These are phyloP conservation scores for Canna indica DNA, from an alignment of 176 grass and related monocot species.

Conservation along the genomic window DNA sequence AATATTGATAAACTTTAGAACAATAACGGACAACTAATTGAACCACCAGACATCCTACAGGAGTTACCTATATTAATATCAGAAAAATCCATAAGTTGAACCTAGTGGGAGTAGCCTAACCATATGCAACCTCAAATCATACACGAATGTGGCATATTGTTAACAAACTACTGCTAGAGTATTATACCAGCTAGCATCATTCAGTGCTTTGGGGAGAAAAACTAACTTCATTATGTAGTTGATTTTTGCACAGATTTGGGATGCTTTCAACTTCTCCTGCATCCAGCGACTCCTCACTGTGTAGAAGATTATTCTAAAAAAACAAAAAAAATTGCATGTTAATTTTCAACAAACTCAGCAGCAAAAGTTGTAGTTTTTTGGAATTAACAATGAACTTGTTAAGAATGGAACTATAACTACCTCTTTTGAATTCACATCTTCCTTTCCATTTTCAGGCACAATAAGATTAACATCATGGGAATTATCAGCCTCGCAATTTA, in stretches of 20 bases:
- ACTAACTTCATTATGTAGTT: slow-evolving; percentile 26
- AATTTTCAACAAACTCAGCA: background rate
- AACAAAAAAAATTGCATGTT: background rate
- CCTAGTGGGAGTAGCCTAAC: background rate
- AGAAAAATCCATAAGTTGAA: background rate
- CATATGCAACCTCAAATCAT: background rate
- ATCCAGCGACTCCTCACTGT: slow-evolving; percentile 17
- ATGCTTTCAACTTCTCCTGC: slow-evolving; percentile 7
- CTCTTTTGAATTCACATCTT: background rate
- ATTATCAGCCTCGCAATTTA: background rate
- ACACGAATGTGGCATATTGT: background rate
- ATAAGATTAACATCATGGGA: background rate
- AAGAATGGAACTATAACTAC: background rate
- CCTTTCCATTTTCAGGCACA: background rate
- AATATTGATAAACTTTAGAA: background rate
- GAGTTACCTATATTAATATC: background rate
- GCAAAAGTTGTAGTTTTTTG: background rate
- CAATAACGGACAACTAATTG: background rate
- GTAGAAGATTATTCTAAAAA: slow-evolving; percentile 15
- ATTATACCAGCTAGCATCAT: background rate
- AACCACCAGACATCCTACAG: background rate
- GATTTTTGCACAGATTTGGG: slow-evolving; percentile 11
- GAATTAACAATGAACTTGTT: background rate
- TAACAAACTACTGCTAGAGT: background rate
- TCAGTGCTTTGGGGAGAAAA: slow-evolving; percentile 2